Evolutionary conservation across 345 rosid species (phyloP).

Genomic region (Tarenaya hassleriana): DNA sequence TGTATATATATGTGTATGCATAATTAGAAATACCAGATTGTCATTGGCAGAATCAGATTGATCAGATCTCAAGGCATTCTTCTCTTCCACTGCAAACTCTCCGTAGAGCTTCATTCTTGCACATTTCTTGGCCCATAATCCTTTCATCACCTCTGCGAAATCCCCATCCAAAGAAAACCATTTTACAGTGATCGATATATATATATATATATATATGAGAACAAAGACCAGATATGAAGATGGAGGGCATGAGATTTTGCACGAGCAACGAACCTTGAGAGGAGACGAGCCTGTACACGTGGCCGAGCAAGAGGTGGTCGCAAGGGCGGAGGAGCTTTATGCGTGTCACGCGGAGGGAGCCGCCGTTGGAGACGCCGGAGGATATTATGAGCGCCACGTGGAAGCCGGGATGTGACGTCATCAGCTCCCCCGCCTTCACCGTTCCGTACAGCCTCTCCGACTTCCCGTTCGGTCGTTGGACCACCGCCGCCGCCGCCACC

Average conservation of each 20-base stretch:
- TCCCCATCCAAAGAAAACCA: too few species aligned
- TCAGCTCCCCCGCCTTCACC: slow-evolving; percentile 24
- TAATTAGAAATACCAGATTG: slow-evolving; percentile 18
- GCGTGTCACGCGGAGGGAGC: slow-evolving; percentile 34
- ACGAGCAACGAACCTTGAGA: too few species aligned
- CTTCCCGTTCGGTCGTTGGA: slow-evolving; percentile 29
- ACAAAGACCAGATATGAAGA: too few species aligned
- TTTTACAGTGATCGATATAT: too few species aligned
- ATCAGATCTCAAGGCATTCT: slow-evolving; percentile 28
- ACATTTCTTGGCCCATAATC: slow-evolving; percentile 29
- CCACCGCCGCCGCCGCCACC: slow-evolving; percentile 24
- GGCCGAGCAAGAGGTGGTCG: slow-evolving; percentile 28
- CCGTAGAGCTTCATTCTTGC: slow-evolving; percentile 26
- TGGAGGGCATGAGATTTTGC: too few species aligned
- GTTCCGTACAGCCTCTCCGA: slow-evolving; percentile 20
- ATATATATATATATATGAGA: too few species aligned
- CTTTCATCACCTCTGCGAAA: slow-evolving; percentile 34
- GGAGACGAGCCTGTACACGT: slow-evolving; percentile 30
- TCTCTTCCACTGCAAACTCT: slow-evolving; percentile 25
- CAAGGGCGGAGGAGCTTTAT: slow-evolving; percentile 32
- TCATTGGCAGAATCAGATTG: slow-evolving; percentile 21
- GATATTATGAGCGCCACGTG: slow-evolving; percentile 31
- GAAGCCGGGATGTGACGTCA: slow-evolving; percentile 26
- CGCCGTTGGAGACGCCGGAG: slow-evolving; percentile 30
- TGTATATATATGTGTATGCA: too few species aligned